Percentiles rank a stretch among this genome's conserved stretches.
Conservation (phyloP, 305 asterid species). For the Fraxinus albicans region DNA sequence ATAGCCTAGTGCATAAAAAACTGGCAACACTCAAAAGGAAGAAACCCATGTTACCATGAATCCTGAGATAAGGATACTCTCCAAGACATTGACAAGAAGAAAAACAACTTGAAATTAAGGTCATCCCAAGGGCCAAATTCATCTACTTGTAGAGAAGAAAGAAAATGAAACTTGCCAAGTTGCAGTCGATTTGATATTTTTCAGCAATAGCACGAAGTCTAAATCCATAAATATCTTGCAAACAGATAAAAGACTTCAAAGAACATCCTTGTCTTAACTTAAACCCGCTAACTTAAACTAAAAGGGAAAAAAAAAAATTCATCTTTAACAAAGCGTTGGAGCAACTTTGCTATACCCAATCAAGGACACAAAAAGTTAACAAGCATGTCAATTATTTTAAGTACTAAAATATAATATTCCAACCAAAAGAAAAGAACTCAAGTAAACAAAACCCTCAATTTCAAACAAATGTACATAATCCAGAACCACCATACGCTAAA, state of each 20-base stretch:
- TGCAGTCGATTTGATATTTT: not conserved
- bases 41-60: not conserved
- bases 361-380: not conserved
- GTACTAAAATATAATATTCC: conserved; percentile 9
- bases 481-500: not conserved
- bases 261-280: not conserved
- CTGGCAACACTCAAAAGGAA: not conserved
- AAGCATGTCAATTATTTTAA: not conserved
- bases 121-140: not conserved
- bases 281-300: conserved; percentile 7
- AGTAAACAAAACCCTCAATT: conserved; percentile 13
- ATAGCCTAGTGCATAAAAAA: not conserved
- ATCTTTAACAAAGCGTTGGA: not conserved
- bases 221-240: not conserved
- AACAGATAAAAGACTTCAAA: not conserved
- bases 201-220: not conserved
- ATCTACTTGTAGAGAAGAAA: not conserved
- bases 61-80: not conserved
- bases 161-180: not conserved
- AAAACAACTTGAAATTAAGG: not conserved
- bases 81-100: not conserved
- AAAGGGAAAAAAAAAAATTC: not conserved
- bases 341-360: conserved; percentile 1
- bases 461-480: conserved; percentile 19
- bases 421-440: conserved; percentile 2